phyloP scores from a whole-genome alignment of 208 protist genomes.

The Acanthamoeba culbertsoni region DNA sequence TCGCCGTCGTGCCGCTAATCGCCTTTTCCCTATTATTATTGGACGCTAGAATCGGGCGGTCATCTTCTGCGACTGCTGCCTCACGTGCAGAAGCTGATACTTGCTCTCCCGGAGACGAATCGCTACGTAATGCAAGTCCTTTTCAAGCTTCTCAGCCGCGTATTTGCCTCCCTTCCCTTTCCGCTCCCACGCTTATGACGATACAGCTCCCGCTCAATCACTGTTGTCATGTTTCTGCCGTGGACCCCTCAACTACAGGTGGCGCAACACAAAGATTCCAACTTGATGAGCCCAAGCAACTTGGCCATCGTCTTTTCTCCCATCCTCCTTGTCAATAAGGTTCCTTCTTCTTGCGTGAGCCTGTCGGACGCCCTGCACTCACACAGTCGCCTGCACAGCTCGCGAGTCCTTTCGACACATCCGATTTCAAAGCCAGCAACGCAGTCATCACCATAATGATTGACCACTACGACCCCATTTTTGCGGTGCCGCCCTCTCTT shows the following conservation, averaged over 20 bases:
- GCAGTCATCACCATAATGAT: conserved; percentile 25
- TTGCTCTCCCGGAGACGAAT: background rate
- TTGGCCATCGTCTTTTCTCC: conserved; percentile 21
- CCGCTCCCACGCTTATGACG: too few species aligned
- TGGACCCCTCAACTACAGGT: too few species aligned
- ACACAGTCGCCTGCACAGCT: background rate
- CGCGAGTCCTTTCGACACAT: background rate
- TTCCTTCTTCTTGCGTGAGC: background rate
- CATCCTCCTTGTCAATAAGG: background rate
- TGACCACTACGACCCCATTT: conserved; percentile 7
- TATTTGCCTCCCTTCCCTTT: too few species aligned
- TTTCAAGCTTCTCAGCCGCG: conserved; percentile 27
- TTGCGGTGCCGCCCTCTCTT: background rate
- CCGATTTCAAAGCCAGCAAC: conserved; percentile 8
- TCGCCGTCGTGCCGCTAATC: too few species aligned
- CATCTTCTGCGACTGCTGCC: background rate
- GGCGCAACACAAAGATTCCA: background rate
- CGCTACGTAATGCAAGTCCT: conserved; percentile 42
- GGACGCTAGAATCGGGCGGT: background rate
- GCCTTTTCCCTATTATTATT: background rate
- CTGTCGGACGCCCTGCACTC: too few species aligned
- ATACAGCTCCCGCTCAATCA: too few species aligned
- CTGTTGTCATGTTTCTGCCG: too few species aligned
- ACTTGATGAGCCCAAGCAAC: conserved; percentile 36
- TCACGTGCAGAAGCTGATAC: background rate